Evolutionary conservation across 768 basidiomycete species (phyloP).

Genomic region (Cantharellus cinnabarinus): DNA sequence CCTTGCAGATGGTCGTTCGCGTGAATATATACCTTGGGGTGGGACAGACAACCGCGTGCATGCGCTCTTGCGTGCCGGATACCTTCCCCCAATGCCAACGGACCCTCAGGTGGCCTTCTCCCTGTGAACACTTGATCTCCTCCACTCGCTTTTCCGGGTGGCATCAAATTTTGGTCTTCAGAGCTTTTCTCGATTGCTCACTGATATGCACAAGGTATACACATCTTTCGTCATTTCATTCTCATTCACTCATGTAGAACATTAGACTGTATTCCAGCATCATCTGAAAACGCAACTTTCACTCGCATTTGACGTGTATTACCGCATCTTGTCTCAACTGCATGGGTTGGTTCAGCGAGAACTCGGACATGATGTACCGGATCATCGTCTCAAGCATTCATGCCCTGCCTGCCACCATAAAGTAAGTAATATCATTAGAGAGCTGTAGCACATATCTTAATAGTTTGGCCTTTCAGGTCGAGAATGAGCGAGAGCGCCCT

Average conservation of each 20-base stretch:
- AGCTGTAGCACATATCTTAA: neutral
- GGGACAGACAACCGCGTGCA: no score
- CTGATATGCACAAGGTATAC: slow-evolving; percentile 12
- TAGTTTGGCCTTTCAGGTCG: no score
- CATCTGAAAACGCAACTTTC: slow-evolving; percentile 10
- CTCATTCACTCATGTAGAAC: neutral
- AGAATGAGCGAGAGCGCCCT: no score
- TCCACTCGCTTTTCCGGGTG: neutral
- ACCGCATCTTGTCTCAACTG: slow-evolving; percentile 13
- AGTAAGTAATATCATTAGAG: neutral
- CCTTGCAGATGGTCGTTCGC: no score
- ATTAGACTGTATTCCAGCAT: slow-evolving; percentile 14
- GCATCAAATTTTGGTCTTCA: slow-evolving; percentile 12
- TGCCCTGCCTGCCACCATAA: slow-evolving; percentile 20
- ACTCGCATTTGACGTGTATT: slow-evolving; percentile 20
- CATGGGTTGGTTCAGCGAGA: slow-evolving; percentile 10
- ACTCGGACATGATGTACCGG: slow-evolving; percentile 14
- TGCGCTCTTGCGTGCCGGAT: neutral
- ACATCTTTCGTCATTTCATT: neutral
- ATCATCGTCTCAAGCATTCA: slow-evolving; percentile 18
- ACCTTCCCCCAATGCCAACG: neutral
- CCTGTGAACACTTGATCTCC: neutral
- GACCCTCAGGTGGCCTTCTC: neutral
- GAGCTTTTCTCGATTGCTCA: slow-evolving; percentile 14
- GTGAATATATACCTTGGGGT: no score